phyloP scores from a whole-genome alignment of 1,284 basidiomycete species.

The Pseudozyma hubeiensis region DNA sequence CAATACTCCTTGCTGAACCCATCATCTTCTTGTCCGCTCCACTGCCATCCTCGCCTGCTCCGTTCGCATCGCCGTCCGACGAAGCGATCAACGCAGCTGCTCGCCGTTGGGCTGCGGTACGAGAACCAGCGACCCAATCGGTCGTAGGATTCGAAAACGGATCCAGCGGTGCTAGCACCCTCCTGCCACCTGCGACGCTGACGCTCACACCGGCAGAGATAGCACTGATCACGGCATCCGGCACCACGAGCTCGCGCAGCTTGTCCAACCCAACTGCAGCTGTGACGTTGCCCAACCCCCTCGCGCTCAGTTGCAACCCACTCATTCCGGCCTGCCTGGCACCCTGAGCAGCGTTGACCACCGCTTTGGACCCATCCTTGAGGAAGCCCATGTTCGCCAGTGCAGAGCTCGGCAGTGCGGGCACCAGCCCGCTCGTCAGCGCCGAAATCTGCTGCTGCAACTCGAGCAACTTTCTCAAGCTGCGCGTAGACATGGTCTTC shows the following conservation, averaged over 20 bases:
- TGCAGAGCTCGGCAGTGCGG: constrained; percentile 37
- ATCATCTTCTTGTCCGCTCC: constrained; percentile 1
- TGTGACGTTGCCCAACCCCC: constrained; percentile 39
- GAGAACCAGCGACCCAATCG: constrained; percentile 46
- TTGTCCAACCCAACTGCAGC: constrained; percentile 56
- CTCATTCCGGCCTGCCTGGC: constrained; percentile 34
- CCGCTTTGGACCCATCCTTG: constrained; percentile 37
- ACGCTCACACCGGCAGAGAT: constrained; percentile 61
- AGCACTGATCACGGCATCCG: constrained; percentile 64
- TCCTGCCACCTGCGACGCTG: constrained; percentile 56
- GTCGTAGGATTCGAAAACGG: constrained; percentile 56
- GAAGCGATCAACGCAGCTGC: constrained; percentile 24
- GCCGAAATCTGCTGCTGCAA: constrained; percentile 56
- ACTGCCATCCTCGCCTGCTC: not conserved
- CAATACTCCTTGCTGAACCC: constrained; percentile 29
- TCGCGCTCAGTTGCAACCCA: constrained; percentile 34
- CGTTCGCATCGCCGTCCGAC: constrained; percentile 6
- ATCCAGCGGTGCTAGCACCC: constrained; percentile 60
- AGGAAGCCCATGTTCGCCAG: constrained; percentile 37
- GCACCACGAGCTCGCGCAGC: constrained; percentile 61
- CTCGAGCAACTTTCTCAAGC: constrained; percentile 60
- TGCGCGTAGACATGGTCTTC: constrained; percentile 57
- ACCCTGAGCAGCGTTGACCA: constrained; percentile 28
- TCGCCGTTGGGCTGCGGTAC: constrained; percentile 36
- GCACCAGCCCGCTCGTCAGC: constrained; percentile 41